These are phyloP conservation scores for Fraxinus americana DNA, from an alignment of 257 asterid species.

Conservation along the genomic window DNA sequence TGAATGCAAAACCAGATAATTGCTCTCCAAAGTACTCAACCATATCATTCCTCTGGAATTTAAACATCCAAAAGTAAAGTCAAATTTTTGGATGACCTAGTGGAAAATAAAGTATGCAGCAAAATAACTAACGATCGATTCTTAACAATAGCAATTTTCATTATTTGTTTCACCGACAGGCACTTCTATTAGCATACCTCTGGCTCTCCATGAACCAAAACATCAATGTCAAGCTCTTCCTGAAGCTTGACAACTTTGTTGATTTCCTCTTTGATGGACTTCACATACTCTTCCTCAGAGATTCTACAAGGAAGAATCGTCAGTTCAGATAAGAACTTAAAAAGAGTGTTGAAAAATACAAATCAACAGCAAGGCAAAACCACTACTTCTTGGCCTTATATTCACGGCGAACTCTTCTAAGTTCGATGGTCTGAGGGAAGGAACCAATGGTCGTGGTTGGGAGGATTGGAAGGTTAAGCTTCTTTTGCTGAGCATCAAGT, in stretches of 20 bases:
- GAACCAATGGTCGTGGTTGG: slow-evolving; percentile 63
- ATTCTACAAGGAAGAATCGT: too few relatives aligned
- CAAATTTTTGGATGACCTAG: neutral
- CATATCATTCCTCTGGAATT: slow-evolving; percentile 60
- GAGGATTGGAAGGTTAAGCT: slow-evolving; percentile 54
- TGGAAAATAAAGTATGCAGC: neutral
- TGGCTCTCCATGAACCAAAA: too few relatives aligned
- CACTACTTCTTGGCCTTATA: slow-evolving; percentile 56
- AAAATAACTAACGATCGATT: neutral
- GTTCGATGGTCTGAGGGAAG: slow-evolving; percentile 55
- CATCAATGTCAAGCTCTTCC: too few relatives aligned
- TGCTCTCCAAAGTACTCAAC: slow-evolving; percentile 73
- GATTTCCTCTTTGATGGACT: too few relatives aligned
- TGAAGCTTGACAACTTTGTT: too few relatives aligned
- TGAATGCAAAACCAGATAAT: slow-evolving; percentile 62
- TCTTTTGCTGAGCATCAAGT: slow-evolving; percentile 57
- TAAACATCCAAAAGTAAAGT: neutral
- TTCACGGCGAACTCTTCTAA: slow-evolving; percentile 60
- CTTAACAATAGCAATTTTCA: neutral
- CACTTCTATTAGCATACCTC: too few relatives aligned
- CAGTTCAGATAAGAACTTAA: slow-evolving; percentile 6
- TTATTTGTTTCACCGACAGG: too few relatives aligned
- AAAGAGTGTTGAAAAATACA: neutral
- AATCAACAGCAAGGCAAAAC: neutral
- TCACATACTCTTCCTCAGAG: too few relatives aligned